Evolutionary conservation across 192 early-diverging fungal genomes (phyloP), one percentile per base, ranked within the genome.

Genomic region (Chytriomyces hyalinus): DNA sequence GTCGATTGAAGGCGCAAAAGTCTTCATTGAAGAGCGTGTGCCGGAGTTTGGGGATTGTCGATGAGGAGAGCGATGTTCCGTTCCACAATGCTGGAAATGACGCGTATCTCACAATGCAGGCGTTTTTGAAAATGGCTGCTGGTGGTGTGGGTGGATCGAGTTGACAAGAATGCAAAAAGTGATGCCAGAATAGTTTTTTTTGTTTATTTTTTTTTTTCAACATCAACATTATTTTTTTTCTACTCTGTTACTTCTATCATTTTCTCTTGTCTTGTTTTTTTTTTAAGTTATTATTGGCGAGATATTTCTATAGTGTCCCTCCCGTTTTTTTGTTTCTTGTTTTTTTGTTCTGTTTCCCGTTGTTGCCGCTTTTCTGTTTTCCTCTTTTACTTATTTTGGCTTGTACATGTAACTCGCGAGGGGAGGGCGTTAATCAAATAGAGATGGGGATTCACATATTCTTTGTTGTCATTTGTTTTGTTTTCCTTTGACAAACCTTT

Each of bases 61-160:
- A 73, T 47, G 72, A 73, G 8, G 72, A 73, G 46, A 49, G 46
- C 10, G 61, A 73, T 45, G 61, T 73, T 7, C 72, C 72, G 17
- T 73, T 73, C 17, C 72, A 73, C 45, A 73, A 73, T 62, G 72
- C 72, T 62, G 72, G 72, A 43, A 73, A 73, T 59, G 72, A 73
- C 50, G 72, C 72, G 22, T 73, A 73, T 73, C 63, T 73, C 20
- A 73, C 72, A 6, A 73, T 73, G 72, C 72, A 73, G 47, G 72
- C 72, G 13, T 73, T 73, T 63, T 48, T 73, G 61, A 73, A 73
- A 45, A 73, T 73, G 72, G 72, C 72, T 49, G 53, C 70, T 57
- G 57, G 57, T 60, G 57, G 57, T 60, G 15, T 17, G 57, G 57
- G 57, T 60, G 15, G 57, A 60, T n/a, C 15, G 57, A 60, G 22